Conservation (phyloP, 768 basidiomycete species). For the Hygrophorus pudorinus region DNA sequence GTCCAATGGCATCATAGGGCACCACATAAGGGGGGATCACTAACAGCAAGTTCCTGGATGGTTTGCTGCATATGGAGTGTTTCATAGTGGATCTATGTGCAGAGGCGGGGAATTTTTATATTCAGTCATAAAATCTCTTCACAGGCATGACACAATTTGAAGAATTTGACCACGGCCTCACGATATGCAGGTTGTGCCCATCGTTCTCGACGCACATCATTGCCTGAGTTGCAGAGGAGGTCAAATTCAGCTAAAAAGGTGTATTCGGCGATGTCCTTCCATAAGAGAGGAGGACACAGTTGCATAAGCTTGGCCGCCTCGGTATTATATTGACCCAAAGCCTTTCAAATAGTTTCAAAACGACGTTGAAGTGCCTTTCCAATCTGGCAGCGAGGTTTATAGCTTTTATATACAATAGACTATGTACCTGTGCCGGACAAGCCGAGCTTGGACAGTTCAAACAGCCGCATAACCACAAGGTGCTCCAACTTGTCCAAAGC, state of each 20-base stretch:
- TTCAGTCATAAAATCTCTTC: conserved; percentile 24
- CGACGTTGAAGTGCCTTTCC: conserved; percentile 22
- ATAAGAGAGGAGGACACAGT: conserved; percentile 12
- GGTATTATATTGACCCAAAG: conserved; percentile 22
- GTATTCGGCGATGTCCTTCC: conserved; percentile 13
- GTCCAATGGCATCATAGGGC: neutral
- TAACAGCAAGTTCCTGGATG: too few species aligned
- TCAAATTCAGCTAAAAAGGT: conserved; percentile 21
- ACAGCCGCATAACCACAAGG: neutral
- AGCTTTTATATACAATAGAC: conserved; percentile 7
- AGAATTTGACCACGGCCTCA: conserved; percentile 17
- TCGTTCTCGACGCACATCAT: conserved; percentile 16
- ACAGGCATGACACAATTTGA: conserved; percentile 17
- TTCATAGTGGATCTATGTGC: conserved; percentile 18
- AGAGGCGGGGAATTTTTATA: conserved; percentile 20
- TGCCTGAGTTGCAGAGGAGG: conserved; percentile 19
- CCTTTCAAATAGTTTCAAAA: conserved; percentile 21
- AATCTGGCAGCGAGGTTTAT: conserved; percentile 13
- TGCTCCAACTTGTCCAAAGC: neutral
- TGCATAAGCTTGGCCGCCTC: conserved; percentile 14
- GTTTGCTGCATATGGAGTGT: neutral
- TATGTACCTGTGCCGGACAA: neutral
- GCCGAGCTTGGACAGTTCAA: conserved; percentile 4
- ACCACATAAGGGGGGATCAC: neutral
- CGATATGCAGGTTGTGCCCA: conserved; percentile 21